Evolutionary conservation across 805 yeast genomes (phyloP).

Genomic region (Yueomyces sp.): DNA sequence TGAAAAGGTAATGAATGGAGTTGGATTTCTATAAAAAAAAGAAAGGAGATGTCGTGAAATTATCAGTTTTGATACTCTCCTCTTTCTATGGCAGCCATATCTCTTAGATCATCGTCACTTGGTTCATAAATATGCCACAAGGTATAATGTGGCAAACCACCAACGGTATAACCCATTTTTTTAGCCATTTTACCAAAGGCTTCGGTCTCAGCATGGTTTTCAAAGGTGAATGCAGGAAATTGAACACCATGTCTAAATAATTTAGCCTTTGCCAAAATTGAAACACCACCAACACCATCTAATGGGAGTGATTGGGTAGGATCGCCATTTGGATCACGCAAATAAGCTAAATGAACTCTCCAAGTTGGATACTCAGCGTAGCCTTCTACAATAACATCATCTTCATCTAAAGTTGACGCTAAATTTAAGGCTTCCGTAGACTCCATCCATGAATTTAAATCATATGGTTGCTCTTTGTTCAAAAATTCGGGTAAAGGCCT

Average conservation of each 20-base stretch:
- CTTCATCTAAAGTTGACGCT: conserved; percentile 72
- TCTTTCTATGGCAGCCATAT: conserved; percentile 57
- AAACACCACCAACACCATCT: conserved; percentile 97
- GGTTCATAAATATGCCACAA: conserved; percentile 89
- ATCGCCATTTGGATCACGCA: conserved; percentile 90
- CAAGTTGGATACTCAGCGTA: conserved; percentile 95
- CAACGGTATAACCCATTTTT: conserved; percentile 64
- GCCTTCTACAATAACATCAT: conserved; percentile 95
- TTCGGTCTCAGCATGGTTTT: conserved; percentile 95
- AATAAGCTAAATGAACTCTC: conserved; percentile 93
- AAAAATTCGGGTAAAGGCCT: conserved; percentile 79
- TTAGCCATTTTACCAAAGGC: conserved; percentile 3
- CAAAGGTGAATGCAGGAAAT: conserved; percentile 93
- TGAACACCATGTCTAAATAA: conserved; percentile 84
- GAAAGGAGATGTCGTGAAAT: no score
- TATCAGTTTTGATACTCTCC: conserved; percentile 19
- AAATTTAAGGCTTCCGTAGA: conserved; percentile 68
- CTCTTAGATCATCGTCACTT: conserved; percentile 66
- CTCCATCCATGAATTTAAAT: conserved; percentile 77
- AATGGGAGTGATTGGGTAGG: conserved; percentile 85
- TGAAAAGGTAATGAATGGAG: no score
- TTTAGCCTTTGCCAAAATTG: conserved; percentile 73
- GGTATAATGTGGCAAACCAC: conserved; percentile 82
- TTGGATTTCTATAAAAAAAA: no score
- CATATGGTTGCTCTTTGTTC: conserved; percentile 76